phyloP scores from a whole-genome alignment of 257 asterid genomes.

The Rubia yunnanensis region DNA sequence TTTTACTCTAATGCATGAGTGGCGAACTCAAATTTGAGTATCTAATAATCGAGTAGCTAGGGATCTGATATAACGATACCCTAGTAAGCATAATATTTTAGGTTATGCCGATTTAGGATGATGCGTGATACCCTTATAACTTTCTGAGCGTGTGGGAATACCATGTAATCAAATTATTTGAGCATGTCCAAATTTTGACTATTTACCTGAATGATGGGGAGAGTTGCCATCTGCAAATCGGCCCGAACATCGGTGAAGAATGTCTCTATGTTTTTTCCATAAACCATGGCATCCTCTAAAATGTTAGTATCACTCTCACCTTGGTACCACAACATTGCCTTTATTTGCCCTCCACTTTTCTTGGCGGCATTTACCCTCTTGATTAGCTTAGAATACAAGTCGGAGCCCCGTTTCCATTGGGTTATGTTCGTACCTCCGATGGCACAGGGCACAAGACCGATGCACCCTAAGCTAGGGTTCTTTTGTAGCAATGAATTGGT shows the following conservation, averaged over 20 bases:
- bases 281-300: slow-evolving; percentile 16
- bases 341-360: slow-evolving; percentile 10
- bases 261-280: slow-evolving; percentile 16
- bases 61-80: too few relatives aligned
- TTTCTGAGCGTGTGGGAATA: too few relatives aligned
- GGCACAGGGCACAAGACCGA: slow-evolving; percentile 38
- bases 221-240: slow-evolving; percentile 15
- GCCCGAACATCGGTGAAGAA: slow-evolving; percentile 20
- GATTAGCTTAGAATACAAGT: slow-evolving; percentile 23
- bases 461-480: slow-evolving; percentile 3
- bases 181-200: too few relatives aligned
- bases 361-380: slow-evolving; percentile 14
- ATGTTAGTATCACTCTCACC: slow-evolving; percentile 23
- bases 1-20: too few relatives aligned
- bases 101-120: too few relatives aligned
- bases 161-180: not conserved
- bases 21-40: too few relatives aligned
- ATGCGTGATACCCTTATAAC: too few relatives aligned
- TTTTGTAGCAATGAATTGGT: slow-evolving; percentile 19
- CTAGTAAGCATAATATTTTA: too few relatives aligned
- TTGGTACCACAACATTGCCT: slow-evolving; percentile 36
- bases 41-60: too few relatives aligned
- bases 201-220: slow-evolving; percentile 15
- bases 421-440: slow-evolving; percentile 29
- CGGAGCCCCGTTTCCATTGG: slow-evolving; percentile 23